Conservation (phyloP, 2,329 filamentous ascomycete genomes). For the Penicillium verrucosum region DNA sequence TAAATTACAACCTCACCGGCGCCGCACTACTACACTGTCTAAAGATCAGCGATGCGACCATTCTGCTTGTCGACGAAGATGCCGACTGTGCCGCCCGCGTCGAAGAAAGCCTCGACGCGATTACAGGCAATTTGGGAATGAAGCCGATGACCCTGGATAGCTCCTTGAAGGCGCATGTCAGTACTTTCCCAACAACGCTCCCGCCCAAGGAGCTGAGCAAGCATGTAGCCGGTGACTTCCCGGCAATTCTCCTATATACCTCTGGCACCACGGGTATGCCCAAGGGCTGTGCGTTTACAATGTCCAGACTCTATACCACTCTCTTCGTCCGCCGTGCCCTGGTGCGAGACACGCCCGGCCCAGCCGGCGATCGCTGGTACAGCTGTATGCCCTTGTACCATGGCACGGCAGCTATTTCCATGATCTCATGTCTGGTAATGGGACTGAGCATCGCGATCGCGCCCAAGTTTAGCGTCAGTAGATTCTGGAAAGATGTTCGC, state of each 20-base stretch:
- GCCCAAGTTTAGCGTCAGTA: constrained; percentile 60
- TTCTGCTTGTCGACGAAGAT: constrained; percentile 60
- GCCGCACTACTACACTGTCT: constrained; percentile 65
- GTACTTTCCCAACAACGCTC: constrained; percentile 48
- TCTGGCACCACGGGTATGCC: constrained; percentile 73
- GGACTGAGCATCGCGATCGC: constrained; percentile 46
- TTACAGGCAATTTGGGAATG: constrained; percentile 58
- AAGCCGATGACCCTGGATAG: constrained; percentile 54
- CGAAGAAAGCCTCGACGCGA: constrained; percentile 47
- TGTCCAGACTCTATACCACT: constrained; percentile 45
- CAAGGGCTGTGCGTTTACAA: constrained; percentile 65
- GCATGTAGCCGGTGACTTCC: constrained; percentile 51
- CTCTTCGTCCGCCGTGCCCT: constrained; percentile 35
- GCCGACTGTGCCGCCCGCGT: constrained; percentile 55
- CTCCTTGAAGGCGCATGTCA: constrained; percentile 48
- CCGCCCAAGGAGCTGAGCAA: constrained; percentile 57
- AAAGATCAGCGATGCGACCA: constrained; percentile 53
- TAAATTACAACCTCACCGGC: constrained; percentile 66
- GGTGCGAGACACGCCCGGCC: constrained; percentile 28
- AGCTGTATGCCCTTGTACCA: constrained; percentile 77
- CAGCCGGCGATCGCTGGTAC: constrained; percentile 61
- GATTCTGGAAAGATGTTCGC: constrained; percentile 70
- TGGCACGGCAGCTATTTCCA: constrained; percentile 64
- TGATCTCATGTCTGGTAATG: constrained; percentile 54
- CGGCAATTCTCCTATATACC: constrained; percentile 68